Evolutionary conservation across 2,329 filamentous ascomycete genomes (phyloP).

Genomic region (Colletotrichum spinosum): DNA sequence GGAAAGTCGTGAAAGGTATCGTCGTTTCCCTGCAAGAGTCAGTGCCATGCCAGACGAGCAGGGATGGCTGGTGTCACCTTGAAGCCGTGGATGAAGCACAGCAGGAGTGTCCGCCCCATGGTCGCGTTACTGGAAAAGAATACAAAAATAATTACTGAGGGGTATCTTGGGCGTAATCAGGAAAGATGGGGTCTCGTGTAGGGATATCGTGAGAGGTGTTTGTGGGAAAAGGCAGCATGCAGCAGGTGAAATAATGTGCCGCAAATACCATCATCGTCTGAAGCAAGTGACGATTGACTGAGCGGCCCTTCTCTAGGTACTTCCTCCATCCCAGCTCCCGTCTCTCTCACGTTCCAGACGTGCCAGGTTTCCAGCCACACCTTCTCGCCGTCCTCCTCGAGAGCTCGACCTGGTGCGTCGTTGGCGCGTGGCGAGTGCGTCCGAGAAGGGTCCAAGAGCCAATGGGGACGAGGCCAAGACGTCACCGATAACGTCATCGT

Average conservation of each 20-base stretch:
- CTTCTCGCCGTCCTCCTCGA: neutral
- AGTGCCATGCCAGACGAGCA: neutral
- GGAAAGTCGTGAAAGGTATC: conserved; percentile 78
- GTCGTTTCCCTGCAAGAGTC: conserved; percentile 67
- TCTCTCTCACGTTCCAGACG: neutral
- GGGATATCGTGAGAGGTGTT: neutral
- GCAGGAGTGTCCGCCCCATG: conserved; percentile 67
- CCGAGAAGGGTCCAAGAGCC: conserved; percentile 11
- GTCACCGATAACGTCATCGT: conserved; percentile 38
- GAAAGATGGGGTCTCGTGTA: neutral
- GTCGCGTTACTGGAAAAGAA: neutral
- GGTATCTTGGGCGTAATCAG: neutral
- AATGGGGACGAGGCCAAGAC: conserved; percentile 29
- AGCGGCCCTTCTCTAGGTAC: conserved; percentile 20
- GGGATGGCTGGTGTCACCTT: conserved; percentile 57
- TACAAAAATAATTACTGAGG: neutral
- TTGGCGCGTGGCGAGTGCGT: conserved; percentile 36
- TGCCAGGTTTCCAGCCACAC: conserved; percentile 39
- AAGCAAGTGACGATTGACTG: conserved; percentile 29
- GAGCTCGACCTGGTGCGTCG: neutral
- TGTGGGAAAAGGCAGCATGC: neutral
- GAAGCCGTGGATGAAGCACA: conserved; percentile 83
- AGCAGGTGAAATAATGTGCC: conserved; percentile 2
- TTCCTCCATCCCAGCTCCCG: neutral
- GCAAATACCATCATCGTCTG: neutral